These are phyloP conservation scores for Eragrostis curvula DNA, from an alignment of 176 grass and related monocot genomes.

Conservation along the genomic window DNA sequence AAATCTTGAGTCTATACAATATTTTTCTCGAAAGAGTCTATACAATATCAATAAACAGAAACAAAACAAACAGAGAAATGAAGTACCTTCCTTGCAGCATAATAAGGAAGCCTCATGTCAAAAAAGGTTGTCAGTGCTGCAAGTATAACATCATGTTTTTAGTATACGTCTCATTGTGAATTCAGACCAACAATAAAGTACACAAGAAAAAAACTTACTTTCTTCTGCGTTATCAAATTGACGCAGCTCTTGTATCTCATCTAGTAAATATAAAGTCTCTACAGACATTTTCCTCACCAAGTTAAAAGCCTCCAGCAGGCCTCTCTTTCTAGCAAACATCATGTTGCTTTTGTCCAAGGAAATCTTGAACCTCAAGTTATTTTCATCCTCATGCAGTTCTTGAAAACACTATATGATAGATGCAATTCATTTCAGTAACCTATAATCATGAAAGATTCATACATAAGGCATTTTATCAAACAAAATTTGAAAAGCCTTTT, in stretches of 20 bases:
- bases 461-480: background rate
- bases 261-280: background rate
- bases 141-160: background rate
- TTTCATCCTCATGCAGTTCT: background rate
- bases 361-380: background rate
- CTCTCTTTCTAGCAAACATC: background rate
- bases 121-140: background rate
- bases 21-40: no score
- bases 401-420: background rate
- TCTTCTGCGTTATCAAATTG: background rate
- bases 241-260: background rate
- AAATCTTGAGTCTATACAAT: constrained; percentile 10
- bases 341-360: background rate
- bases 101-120: background rate
- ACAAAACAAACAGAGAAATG: background rate
- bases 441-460: constrained; percentile 4
- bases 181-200: constrained; percentile 9
- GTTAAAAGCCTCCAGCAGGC: background rate
- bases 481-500: background rate
- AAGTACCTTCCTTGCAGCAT: background rate
- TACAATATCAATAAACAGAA: background rate
- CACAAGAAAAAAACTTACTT: background rate
- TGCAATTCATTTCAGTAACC: background rate
- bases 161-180: background rate
- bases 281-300: background rate